phyloP scores from a whole-genome alignment of 352 stramenopile species.

The Salisapilia sapeloensis region DNA sequence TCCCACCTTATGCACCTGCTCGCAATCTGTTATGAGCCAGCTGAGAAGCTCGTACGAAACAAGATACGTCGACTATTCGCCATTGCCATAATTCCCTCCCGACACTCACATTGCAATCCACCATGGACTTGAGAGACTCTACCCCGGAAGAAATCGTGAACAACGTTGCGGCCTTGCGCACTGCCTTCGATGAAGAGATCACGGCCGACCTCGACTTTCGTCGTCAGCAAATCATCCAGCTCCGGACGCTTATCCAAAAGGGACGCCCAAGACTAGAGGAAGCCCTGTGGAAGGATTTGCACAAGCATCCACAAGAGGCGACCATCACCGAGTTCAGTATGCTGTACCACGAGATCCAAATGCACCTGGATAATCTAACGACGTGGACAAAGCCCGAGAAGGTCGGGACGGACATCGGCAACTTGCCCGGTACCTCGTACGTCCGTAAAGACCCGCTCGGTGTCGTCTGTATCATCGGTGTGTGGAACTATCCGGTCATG shows the following conservation, averaged over 20 bases:
- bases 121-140: no score
- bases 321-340: conserved; percentile 31
- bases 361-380: conserved; percentile 40
- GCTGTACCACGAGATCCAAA: conserved; percentile 37
- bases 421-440: conserved; percentile 26
- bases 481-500: conserved; percentile 84
- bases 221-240: conserved; percentile 16
- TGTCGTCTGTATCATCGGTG: conserved; percentile 71
- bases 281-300: conserved; percentile 40
- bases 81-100: no score
- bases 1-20: no score
- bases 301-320: conserved; percentile 47
- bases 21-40: no score
- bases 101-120: no score
- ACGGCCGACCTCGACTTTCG: conserved; percentile 26
- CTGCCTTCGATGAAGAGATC: conserved; percentile 20
- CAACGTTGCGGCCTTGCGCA: conserved; percentile 29
- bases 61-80: no score
- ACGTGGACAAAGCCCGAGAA: conserved; percentile 32
- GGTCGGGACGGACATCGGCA: conserved; percentile 29
- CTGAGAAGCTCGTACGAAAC: no score
- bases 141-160: conserved; percentile 13
- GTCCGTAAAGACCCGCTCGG: conserved; percentile 56
- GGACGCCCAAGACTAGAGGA: conserved; percentile 20
- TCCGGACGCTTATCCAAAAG: conserved; percentile 29